Conservation (phyloP, 2,329 filamentous ascomycete species). For the Magnaporthiopsis incrustans region DNA sequence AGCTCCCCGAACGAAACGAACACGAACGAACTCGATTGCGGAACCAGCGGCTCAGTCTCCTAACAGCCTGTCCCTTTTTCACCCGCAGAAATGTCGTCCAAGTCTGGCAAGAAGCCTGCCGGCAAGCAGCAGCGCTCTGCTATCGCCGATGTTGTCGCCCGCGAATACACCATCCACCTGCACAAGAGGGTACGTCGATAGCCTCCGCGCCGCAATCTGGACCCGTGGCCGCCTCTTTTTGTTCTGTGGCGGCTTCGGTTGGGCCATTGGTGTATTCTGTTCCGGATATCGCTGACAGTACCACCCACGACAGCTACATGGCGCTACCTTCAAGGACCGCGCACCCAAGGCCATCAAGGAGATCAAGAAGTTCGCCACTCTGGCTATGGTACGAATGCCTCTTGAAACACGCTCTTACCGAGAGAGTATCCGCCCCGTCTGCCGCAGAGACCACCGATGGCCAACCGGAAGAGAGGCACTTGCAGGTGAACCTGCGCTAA, state of each 20-base stretch:
- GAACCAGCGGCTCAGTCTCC: background rate
- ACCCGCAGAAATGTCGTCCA: slow-evolving; percentile 53
- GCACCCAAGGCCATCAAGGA: slow-evolving; percentile 98
- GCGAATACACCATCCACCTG: slow-evolving; percentile 99
- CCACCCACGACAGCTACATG: slow-evolving; percentile 64
- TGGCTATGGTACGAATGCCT: slow-evolving; percentile 74
- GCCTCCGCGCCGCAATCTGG: background rate
- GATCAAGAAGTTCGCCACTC: slow-evolving; percentile 88
- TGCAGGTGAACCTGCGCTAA: slow-evolving; percentile 10
- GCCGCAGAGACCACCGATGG: background rate
- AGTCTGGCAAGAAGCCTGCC: slow-evolving; percentile 53
- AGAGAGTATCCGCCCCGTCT: background rate
- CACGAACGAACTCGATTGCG: background rate
- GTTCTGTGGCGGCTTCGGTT: slow-evolving; percentile 13
- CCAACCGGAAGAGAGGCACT: background rate
- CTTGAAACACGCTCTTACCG: background rate
- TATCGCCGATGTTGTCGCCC: slow-evolving; percentile 97
- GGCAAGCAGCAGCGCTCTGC: slow-evolving; percentile 76
- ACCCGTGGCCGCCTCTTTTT: slow-evolving; percentile 17
- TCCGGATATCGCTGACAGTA: slow-evolving; percentile 24
- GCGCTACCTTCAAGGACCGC: slow-evolving; percentile 98
- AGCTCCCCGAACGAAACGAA: background rate
- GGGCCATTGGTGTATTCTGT: background rate
- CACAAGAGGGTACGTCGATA: slow-evolving; percentile 87
- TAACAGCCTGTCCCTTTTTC: background rate